phyloP scores from a whole-genome alignment of 257 asterid genomes.

The Oldenlandia corymbosa region DNA sequence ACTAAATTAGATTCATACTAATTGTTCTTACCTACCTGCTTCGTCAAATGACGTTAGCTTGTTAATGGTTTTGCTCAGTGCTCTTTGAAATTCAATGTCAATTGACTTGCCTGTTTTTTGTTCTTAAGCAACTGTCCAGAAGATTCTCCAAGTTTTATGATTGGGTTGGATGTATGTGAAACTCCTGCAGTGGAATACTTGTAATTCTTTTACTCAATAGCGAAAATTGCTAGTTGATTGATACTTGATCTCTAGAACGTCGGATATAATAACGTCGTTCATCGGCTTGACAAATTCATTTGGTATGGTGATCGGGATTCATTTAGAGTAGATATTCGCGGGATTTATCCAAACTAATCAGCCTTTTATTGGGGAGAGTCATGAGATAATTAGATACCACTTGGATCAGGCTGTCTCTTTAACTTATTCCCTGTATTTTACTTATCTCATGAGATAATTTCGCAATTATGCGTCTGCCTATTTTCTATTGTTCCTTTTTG shows the following conservation, averaged over 20 bases:
- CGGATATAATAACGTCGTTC: no score
- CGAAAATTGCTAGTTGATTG: background rate
- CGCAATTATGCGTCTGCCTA: no score
- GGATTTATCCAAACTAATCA: background rate
- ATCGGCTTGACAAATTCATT: background rate
- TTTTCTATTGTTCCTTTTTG: no score
- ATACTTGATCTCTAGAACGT: no score
- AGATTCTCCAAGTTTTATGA: background rate
- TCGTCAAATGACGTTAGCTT: constrained; percentile 1
- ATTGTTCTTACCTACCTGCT: background rate
- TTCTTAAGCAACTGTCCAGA: background rate
- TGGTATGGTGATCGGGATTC: background rate
- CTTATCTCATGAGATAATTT: no score
- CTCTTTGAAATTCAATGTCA: background rate
- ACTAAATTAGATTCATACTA: background rate
- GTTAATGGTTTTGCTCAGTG: background rate
- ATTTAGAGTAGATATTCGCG: background rate
- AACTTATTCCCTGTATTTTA: background rate
- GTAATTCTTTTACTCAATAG: background rate
- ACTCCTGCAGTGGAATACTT: background rate
- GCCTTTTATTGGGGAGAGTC: no score
- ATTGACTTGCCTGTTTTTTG: background rate
- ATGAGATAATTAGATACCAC: background rate
- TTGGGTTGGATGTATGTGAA: no score
- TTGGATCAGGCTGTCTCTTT: constrained; percentile 7